phyloP scores from a whole-genome alignment of 768 basidiomycete genomes.

The Tulasnella sp. region DNA sequence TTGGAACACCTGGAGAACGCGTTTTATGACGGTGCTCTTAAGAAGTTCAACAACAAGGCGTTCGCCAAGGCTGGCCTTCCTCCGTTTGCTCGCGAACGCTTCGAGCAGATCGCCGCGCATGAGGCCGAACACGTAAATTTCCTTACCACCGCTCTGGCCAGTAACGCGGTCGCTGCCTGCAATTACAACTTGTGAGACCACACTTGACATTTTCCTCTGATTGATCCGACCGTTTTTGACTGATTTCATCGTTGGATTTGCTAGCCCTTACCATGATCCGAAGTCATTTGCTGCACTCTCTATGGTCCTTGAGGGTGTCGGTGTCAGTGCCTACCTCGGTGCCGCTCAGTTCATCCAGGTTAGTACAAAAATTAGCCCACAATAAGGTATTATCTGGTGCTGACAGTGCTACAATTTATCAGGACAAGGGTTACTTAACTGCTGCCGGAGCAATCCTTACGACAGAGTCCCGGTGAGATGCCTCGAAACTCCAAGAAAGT shows the following conservation, averaged over 20 bases:
- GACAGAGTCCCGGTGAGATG: constrained; percentile 36
- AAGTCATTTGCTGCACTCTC: constrained; percentile 40
- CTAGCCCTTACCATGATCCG: constrained; percentile 34
- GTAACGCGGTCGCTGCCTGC: constrained; percentile 31
- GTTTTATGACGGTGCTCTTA: constrained; percentile 36
- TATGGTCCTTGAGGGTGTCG: constrained; percentile 44
- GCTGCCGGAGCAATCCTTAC: constrained; percentile 49
- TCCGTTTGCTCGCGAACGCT: constrained; percentile 30
- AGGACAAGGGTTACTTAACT: constrained; percentile 35
- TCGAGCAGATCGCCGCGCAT: constrained; percentile 31
- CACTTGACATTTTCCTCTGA: no score
- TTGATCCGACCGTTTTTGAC: no score
- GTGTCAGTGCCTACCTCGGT: constrained; percentile 48
- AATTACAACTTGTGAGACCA: constrained; percentile 27
- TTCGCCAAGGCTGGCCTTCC: constrained; percentile 32
- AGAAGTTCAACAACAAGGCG: constrained; percentile 34
- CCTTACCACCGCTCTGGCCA: constrained; percentile 29
- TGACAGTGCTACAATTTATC: no score
- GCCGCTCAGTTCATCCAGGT: constrained; percentile 34
- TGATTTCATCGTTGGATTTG: no score
- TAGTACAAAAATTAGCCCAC: no score
- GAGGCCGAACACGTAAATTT: constrained; percentile 34
- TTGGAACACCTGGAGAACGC: constrained; percentile 39
- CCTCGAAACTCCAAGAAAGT: no score
- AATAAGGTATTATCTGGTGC: no score